Percentiles rank a stretch among this genome's conserved stretches.
phyloP scores from a whole-genome alignment of 2,329 filamentous ascomycete genomes.

The Fusarium chaquense region DNA sequence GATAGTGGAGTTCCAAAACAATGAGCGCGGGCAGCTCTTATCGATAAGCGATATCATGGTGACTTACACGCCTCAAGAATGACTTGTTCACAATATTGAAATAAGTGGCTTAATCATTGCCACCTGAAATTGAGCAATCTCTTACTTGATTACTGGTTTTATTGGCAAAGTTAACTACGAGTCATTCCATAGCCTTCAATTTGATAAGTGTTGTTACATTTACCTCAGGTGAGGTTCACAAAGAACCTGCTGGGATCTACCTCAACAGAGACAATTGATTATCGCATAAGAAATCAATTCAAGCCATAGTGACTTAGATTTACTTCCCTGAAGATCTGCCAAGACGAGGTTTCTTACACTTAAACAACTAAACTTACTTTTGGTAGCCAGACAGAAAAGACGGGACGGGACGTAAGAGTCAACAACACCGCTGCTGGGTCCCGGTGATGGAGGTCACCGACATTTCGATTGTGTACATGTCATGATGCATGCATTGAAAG shows the following conservation, averaged over 20 bases:
- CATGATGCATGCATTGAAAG: neutral
- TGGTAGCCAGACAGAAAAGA: neutral
- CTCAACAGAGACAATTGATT: neutral
- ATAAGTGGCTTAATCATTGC: neutral
- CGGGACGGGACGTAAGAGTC: neutral
- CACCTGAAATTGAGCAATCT: neutral
- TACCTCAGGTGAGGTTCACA: neutral
- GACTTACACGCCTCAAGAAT: slow-evolving; percentile 8
- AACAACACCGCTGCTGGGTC: neutral
- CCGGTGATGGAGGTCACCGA: neutral
- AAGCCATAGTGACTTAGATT: neutral
- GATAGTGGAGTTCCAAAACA: slow-evolving; percentile 39
- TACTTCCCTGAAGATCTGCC: slow-evolving; percentile 3
- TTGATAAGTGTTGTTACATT: neutral
- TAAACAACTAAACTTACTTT: neutral
- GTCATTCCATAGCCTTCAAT: too few relatives aligned
- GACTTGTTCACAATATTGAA: neutral
- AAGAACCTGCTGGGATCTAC: neutral
- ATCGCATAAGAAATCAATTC: neutral
- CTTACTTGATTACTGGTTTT: neutral
- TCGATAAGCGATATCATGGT: slow-evolving; percentile 29
- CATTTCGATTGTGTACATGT: slow-evolving; percentile 3
- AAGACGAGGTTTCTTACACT: slow-evolving; percentile 1
- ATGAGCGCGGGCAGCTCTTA: slow-evolving; percentile 30
- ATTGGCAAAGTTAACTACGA: too few relatives aligned